These are phyloP conservation scores for Hirsutella rhossiliensis DNA, from an alignment of 2,329 filamentous ascomycete genomes.

Conservation along the genomic window DNA sequence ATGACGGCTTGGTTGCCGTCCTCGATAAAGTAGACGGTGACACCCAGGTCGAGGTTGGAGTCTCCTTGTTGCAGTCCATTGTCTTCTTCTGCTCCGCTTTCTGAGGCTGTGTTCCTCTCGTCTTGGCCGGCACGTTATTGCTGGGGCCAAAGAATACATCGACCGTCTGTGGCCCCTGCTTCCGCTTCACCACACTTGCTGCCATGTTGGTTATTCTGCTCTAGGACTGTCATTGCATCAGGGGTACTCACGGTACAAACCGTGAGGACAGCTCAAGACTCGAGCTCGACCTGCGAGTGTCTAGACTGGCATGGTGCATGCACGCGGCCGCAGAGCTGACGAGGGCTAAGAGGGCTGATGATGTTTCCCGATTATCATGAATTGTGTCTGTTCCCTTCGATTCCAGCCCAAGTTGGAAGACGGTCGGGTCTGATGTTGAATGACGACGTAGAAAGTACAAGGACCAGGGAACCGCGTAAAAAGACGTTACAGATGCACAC, in stretches of 20 bases:
- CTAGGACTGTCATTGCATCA: not conserved
- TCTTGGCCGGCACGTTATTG: not conserved
- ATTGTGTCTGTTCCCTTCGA: not conserved
- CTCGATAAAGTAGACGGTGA: constrained; percentile 1
- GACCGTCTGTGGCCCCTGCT: not conserved
- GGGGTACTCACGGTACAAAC: not conserved
- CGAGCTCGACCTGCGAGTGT: not conserved
- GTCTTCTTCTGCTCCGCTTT: not conserved
- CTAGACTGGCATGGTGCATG: not conserved
- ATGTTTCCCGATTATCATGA: not conserved
- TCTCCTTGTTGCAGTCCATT: not conserved
- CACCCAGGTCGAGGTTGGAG: constrained; percentile 1
- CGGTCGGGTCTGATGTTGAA: no score
- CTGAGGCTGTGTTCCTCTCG: not conserved
- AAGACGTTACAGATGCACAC: no score
- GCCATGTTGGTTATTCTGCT: not conserved
- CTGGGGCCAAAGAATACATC: not conserved
- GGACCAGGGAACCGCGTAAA: no score
- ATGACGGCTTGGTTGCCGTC: constrained; percentile 1
- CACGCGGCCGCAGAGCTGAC: not conserved
- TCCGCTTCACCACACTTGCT: not conserved
- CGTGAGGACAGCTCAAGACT: constrained; percentile 1
- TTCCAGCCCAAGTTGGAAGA: not conserved
- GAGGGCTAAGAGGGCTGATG: not conserved
- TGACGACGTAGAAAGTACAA: no score